Evolutionary conservation across 1,284 basidiomycete genomes (phyloP).

Genomic region (Naganishia sp.): DNA sequence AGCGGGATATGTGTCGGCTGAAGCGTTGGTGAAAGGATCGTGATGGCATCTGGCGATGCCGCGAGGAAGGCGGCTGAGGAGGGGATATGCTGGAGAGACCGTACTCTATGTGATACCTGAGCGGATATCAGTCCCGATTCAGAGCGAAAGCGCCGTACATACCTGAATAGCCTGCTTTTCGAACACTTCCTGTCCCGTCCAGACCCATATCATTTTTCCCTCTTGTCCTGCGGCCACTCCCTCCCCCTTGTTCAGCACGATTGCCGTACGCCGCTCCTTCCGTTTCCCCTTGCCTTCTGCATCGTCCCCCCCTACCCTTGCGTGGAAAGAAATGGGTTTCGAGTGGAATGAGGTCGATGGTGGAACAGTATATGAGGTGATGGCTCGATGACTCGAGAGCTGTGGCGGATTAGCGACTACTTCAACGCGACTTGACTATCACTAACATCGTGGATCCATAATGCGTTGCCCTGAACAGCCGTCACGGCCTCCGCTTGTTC

Average conservation of each 20-base stretch:
- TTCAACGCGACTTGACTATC: background rate
- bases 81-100: slow-evolving; percentile 27
- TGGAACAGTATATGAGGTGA: slow-evolving; percentile 51
- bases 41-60: slow-evolving; percentile 20
- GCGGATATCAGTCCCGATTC: background rate
- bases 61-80: slow-evolving; percentile 27
- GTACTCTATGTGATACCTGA: slow-evolving; percentile 27
- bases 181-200: slow-evolving; percentile 47
- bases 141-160: background rate
- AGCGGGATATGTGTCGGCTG: slow-evolving; percentile 25
- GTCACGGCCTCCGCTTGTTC: slow-evolving; percentile 45
- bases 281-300: slow-evolving; percentile 19
- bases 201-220: slow-evolving; percentile 44
- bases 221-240: slow-evolving; percentile 36
- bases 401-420: slow-evolving; percentile 25
- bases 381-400: slow-evolving; percentile 49
- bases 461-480: slow-evolving; percentile 52
- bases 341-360: slow-evolving; percentile 48
- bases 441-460: slow-evolving; percentile 55
- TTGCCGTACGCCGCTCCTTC: slow-evolving; percentile 39
- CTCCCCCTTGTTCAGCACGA: slow-evolving; percentile 42
- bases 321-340: slow-evolving; percentile 44
- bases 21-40: slow-evolving; percentile 25
- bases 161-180: slow-evolving; percentile 30
- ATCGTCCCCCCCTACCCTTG: background rate